phyloP scores from a whole-genome alignment of 2,329 filamentous ascomycete genomes.

The Hypomyces rosellus region DNA sequence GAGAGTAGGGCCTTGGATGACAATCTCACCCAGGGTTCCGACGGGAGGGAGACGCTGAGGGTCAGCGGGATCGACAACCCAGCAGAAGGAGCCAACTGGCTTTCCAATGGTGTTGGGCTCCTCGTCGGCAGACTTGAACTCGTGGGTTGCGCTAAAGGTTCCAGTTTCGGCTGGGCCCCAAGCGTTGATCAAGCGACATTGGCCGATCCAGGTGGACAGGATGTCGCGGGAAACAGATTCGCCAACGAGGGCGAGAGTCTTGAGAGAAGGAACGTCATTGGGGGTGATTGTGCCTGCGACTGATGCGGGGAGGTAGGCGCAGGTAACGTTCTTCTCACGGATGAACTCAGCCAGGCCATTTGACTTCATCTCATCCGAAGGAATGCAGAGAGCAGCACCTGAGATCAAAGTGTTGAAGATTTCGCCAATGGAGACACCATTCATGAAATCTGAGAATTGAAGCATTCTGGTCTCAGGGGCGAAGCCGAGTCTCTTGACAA shows the following conservation, averaged over 20 bases:
- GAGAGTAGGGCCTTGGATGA: slow-evolving; percentile 3
- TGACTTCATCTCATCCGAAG: slow-evolving; percentile 7
- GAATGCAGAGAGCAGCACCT: slow-evolving; percentile 12
- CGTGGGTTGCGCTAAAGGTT: neutral
- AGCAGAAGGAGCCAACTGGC: neutral
- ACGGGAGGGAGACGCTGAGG: neutral
- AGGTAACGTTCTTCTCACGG: neutral
- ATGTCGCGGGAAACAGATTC: slow-evolving; percentile 5
- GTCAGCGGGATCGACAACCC: slow-evolving; percentile 5
- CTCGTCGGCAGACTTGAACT: too few relatives aligned
- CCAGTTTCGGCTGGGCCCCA: slow-evolving; percentile 9
- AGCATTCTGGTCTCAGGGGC: slow-evolving; percentile 1
- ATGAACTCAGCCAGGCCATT: slow-evolving; percentile 2
- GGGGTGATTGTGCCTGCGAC: neutral
- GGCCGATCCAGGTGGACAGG: slow-evolving; percentile 4
- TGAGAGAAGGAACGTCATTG: neutral
- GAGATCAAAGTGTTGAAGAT: slow-evolving; percentile 6
- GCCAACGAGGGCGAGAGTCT: neutral
- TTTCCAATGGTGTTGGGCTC: slow-evolving; percentile 3
- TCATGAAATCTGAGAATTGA: slow-evolving; percentile 13
- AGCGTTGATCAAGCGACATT: neutral
- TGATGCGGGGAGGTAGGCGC: slow-evolving; percentile 1
- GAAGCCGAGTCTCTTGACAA: neutral
- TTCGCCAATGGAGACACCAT: slow-evolving; percentile 11
- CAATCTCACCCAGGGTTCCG: slow-evolving; percentile 3